A percentile compares a stretch with the other conserved stretches of the same genome.
Conservation (phyloP, 306 rosid species). For the Alnus glutinosa region DNA sequence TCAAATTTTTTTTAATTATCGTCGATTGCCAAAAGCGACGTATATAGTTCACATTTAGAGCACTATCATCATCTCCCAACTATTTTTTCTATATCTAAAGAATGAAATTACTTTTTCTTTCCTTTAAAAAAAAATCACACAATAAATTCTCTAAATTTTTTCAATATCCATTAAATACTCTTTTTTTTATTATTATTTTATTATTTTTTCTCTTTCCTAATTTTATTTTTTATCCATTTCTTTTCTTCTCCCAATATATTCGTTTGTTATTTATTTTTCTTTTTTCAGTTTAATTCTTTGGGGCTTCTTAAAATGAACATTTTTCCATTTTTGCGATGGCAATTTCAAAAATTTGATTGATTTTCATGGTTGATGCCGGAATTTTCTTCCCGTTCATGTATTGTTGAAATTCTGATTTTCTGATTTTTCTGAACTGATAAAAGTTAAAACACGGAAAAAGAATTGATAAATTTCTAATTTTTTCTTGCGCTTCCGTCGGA, state of each 20-base stretch:
- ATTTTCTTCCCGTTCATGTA: neutral
- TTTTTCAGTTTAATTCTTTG: slow-evolving; percentile 12
- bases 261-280: neutral
- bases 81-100: too few relatives aligned
- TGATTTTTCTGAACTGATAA: neutral
- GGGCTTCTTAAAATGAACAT: slow-evolving; percentile 3
- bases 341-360: slow-evolving; percentile 10
- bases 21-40: too few relatives aligned
- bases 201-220: too few relatives aligned
- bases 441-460: neutral
- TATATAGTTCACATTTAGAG: too few relatives aligned
- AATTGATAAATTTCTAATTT: neutral
- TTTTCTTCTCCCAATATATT: neutral
- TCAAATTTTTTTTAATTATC: too few relatives aligned
- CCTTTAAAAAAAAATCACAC: too few relatives aligned
- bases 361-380: neutral
- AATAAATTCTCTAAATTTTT: too few relatives aligned
- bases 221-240: too few relatives aligned
- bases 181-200: too few relatives aligned
- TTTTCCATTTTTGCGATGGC: slow-evolving; percentile 10
- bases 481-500: slow-evolving; percentile 71
- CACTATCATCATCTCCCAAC: too few relatives aligned
- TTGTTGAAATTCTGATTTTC: neutral
- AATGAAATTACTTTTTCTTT: too few relatives aligned
- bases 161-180: neutral